Percentiles rank a stretch among this genome's conserved stretches.
These are phyloP conservation scores for Adansonia grandidieri DNA, from an alignment of 441 rosid species.

Conservation along the genomic window DNA sequence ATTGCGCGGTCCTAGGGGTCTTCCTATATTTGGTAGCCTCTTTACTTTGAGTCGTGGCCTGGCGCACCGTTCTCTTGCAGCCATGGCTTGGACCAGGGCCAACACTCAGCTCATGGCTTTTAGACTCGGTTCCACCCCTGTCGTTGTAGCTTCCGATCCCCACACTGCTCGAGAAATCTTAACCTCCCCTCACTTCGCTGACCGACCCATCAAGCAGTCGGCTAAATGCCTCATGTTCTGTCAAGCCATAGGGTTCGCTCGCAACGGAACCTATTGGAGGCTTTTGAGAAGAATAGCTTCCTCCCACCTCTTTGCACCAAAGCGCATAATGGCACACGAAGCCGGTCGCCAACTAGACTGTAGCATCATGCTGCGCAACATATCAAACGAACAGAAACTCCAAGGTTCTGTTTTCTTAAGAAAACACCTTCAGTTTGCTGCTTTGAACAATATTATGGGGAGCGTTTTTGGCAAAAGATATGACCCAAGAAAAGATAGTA, in stretches of 20 bases:
- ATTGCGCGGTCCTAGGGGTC: slow-evolving; percentile 66
- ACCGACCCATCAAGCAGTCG: slow-evolving; percentile 68
- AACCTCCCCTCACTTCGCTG: slow-evolving; percentile 52
- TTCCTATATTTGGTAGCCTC: slow-evolving; percentile 51
- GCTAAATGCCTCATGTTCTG: slow-evolving; percentile 65
- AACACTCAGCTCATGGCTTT: slow-evolving; percentile 56
- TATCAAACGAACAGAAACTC: slow-evolving; percentile 43
- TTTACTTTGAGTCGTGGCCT: slow-evolving; percentile 46
- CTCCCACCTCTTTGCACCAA: slow-evolving; percentile 56
- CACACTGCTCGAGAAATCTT: slow-evolving; percentile 61
- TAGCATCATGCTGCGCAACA: slow-evolving; percentile 43
- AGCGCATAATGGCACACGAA: slow-evolving; percentile 49
- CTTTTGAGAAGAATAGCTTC: slow-evolving; percentile 59
- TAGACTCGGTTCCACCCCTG: slow-evolving; percentile 60
- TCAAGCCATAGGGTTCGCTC: slow-evolving; percentile 74
- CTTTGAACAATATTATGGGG: slow-evolving; percentile 81
- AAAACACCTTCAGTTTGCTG: slow-evolving; percentile 64
- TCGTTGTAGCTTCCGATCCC: slow-evolving; percentile 55
- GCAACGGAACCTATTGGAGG: slow-evolving; percentile 68
- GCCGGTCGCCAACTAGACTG: slow-evolving; percentile 57
- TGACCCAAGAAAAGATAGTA: slow-evolving; percentile 34
- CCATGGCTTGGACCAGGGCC: slow-evolving; percentile 44
- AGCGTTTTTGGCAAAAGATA: slow-evolving; percentile 75
- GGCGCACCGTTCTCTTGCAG: slow-evolving; percentile 56
- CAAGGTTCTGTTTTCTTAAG: slow-evolving; percentile 50